Conservation (phyloP, 192 early-diverging fungal species). For the Rhizoclosmatium sp. region DNA sequence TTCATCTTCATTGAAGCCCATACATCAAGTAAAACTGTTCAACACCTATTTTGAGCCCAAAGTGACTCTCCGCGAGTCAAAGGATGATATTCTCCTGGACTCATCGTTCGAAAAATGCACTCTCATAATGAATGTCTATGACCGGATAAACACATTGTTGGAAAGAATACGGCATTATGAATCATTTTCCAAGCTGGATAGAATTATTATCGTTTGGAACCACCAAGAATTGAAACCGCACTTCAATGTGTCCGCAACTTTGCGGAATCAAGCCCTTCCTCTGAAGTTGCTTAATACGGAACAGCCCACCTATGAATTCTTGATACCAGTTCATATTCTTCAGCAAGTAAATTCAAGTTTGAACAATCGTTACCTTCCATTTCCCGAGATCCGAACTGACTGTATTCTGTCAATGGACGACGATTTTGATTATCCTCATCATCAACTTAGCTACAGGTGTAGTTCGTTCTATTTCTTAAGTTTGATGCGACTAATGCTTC, state of each 20-base stretch:
- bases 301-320: not conserved
- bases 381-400: conserved; percentile 41
- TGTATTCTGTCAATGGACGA: conserved; percentile 50
- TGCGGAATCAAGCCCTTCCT: not conserved
- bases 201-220: conserved; percentile 48
- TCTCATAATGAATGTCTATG: conserved; percentile 40
- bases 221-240: conserved; percentile 40
- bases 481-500: not conserved
- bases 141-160: conserved; percentile 29
- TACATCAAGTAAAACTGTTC: not conserved
- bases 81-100: not conserved
- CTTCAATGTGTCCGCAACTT: not conserved
- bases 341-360: conserved; percentile 34
- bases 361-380: conserved; percentile 47
- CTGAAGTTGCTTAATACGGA: not conserved
- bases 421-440: conserved; percentile 48
- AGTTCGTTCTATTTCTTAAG: not conserved
- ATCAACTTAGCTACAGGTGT: conserved; percentile 34
- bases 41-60: conserved; percentile 15
- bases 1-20: not conserved
- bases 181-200: conserved; percentile 24
- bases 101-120: conserved; percentile 42
- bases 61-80: not conserved
- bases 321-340: conserved; percentile 37
- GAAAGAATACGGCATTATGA: conserved; percentile 40